Percentiles rank a stretch among this genome's conserved stretches.
Conservation (phyloP, 805 yeast species). For the Phaffomyces opuntiae region DNA sequence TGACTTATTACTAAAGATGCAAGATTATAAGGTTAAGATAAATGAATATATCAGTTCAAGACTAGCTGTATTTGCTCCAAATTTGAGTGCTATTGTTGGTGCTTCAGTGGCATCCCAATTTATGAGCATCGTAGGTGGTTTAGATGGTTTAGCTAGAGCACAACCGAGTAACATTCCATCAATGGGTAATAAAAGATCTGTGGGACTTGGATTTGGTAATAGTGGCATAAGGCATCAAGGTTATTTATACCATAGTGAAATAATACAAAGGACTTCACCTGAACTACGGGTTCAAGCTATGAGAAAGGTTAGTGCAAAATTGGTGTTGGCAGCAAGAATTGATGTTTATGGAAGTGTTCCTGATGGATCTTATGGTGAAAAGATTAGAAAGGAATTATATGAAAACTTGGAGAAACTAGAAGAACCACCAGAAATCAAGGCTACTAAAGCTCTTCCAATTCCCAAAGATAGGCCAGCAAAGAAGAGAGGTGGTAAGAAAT, state of each 20-base stretch:
- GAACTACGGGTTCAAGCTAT: constrained; percentile 61
- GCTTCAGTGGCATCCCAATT: constrained; percentile 67
- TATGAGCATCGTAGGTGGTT: constrained; percentile 61
- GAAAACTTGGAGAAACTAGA: constrained; percentile 62
- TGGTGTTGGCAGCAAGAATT: constrained; percentile 75
- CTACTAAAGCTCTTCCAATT: constrained; percentile 58
- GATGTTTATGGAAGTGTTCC: constrained; percentile 45
- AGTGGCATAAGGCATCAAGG: constrained; percentile 59
- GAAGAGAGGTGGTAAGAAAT: constrained; percentile 79
- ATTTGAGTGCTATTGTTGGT: constrained; percentile 66
- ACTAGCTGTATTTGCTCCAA: constrained; percentile 67
- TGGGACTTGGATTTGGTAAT: constrained; percentile 34
- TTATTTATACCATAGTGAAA: constrained; percentile 51
- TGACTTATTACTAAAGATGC: constrained; percentile 38
- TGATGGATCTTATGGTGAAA: constrained; percentile 49
- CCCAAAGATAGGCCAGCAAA: constrained; percentile 69
- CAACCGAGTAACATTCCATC: constrained; percentile 85
- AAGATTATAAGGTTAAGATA: constrained; percentile 35
- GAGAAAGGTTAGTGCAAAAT: constrained; percentile 73
- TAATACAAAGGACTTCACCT: constrained; percentile 53
- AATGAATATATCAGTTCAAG: constrained; percentile 49
- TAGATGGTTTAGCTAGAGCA: constrained; percentile 53
- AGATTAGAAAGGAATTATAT: constrained; percentile 54
- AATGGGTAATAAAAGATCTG: constrained; percentile 49
- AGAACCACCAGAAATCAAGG: constrained; percentile 66